Evolutionary conservation across 176 grass and related monocot genomes (phyloP).

Genomic region (Aegilops tauschii): DNA sequence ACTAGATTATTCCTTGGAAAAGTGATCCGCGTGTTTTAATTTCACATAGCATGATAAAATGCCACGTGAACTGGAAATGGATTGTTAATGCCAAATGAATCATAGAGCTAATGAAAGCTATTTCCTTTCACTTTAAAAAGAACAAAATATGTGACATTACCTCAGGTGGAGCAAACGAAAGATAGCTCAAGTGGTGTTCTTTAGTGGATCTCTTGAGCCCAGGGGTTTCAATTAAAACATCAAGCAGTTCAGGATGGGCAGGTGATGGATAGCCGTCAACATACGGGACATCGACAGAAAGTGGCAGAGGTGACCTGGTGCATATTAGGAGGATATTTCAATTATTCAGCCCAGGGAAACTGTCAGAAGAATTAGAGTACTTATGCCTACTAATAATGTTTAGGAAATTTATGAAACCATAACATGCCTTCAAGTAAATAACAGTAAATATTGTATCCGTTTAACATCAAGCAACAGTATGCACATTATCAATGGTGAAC

Average conservation of each 20-base stretch:
- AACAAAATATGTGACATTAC: conserved; percentile 24
- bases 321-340: conserved; percentile 1
- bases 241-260: conserved; percentile 56
- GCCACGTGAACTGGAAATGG: not conserved
- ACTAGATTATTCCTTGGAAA: not conserved
- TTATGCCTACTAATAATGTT: not conserved
- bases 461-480: not conserved
- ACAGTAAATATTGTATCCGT: not conserved
- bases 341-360: conserved; percentile 6
- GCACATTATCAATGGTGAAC: not conserved
- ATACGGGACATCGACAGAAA: conserved; percentile 46
- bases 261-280: conserved; percentile 69
- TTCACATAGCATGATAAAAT: not conserved
- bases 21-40: not conserved
- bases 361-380: not conserved
- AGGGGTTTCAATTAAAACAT: conserved; percentile 71
- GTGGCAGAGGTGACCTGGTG: conserved; percentile 65
- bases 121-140: not conserved
- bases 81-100: not conserved
- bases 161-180: conserved; percentile 96
- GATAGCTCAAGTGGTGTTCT: conserved; percentile 61
- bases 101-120: not conserved
- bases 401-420: not conserved
- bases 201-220: conserved; percentile 48
- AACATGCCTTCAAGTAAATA: not conserved